Evolutionary conservation across 257 asterid species (phyloP), one percentile per base, ranked within the genome.

Genomic region (Ballota nigra): DNA sequence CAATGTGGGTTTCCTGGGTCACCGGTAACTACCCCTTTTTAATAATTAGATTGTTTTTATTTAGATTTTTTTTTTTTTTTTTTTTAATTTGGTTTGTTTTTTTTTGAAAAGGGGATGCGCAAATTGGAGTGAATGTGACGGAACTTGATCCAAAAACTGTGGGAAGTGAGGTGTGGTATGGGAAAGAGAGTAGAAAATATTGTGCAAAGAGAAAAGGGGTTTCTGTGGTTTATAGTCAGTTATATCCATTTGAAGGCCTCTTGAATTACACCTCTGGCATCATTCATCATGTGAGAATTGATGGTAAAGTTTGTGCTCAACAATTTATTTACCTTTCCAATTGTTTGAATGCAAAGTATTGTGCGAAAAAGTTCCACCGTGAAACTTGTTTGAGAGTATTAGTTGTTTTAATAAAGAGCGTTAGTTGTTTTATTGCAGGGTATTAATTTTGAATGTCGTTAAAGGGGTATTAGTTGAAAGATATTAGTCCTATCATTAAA

Each of bases 1-100:
- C 96, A 59, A 77, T 92, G 75, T 88, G 91, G 95, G 81, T 92
- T 72, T 90, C 98, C 75, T 92, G 97, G 98, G 74, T 88, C 53
- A 90, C 98, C 60, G 98, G 98, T 92, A 78, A 33, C 6, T 13
- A 7, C 12, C 7, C 6, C 64, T 3, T 51, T 43, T 34, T 53
- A 43, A 36, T 12, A 1, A 71, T 4, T 53, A 55, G 6, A 19
- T 57, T 56, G 26, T n/a, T 38, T 13, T 22, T 45, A 3, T 23
- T 51, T 29, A 38, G 31, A 58, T 16, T 22, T 31, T 38, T 49
- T 33, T 22, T 28, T 16, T 67, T 34, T 34, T 41, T 66, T 53
- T 77, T 23, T 13, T 29, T n/a, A n/a, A n/a, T 28, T 16, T 67
- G 56, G 43, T 51, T 74, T 24, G 43, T 34, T 34, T 41, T 66